Evolutionary conservation across 768 basidiomycete genomes (phyloP).

Genomic region (Suillus plorans): DNA sequence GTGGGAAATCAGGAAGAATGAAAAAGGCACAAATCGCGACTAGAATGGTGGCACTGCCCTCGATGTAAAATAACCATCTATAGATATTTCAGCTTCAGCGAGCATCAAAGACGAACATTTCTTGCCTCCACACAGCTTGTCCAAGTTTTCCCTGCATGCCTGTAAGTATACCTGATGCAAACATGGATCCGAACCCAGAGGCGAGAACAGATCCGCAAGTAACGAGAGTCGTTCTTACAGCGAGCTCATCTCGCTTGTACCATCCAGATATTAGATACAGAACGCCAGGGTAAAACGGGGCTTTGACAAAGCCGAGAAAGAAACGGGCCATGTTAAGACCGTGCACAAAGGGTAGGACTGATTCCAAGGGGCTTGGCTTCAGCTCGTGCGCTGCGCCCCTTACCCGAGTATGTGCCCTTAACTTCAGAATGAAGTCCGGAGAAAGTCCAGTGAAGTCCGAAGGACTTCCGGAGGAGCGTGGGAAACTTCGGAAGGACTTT

Average conservation of each 20-base stretch:
- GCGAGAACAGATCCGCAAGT: conserved; percentile 39
- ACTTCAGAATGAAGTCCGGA: too few species aligned
- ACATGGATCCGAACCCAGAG: conserved; percentile 45
- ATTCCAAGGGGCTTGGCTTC: too few species aligned
- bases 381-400: too few species aligned
- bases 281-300: conserved; percentile 28
- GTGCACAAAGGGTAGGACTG: too few species aligned
- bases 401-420: too few species aligned
- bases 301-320: conserved; percentile 40
- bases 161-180: conserved; percentile 43
- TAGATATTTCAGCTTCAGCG: neutral
- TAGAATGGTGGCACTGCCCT: conserved; percentile 31
- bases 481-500: too few species aligned
- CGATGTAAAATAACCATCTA: conserved; percentile 28
- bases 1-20: conserved; percentile 40
- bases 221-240: conserved; percentile 34
- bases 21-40: conserved; percentile 34
- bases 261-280: conserved; percentile 36
- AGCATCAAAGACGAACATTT: neutral
- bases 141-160: conserved; percentile 42
- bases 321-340: too few species aligned
- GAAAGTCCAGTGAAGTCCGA: too few species aligned
- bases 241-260: conserved; percentile 41
- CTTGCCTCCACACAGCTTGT: conserved; percentile 40
- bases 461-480: too few species aligned